These are phyloP conservation scores for Isabelozyma heimii DNA, from an alignment of 805 yeast species.

Conservation along the genomic window DNA sequence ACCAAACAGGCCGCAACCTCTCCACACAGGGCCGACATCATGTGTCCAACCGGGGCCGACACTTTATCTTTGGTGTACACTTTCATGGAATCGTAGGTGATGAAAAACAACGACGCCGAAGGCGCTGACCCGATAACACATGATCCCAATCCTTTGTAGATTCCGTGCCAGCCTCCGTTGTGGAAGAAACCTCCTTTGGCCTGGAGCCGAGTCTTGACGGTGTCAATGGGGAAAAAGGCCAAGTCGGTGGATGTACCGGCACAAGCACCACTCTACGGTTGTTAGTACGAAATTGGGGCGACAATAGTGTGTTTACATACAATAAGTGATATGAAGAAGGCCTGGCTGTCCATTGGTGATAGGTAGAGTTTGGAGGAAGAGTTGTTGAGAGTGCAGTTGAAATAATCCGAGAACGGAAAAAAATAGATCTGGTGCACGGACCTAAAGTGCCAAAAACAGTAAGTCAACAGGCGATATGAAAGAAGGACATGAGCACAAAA, in stretches of 20 bases:
- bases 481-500: too few species aligned
- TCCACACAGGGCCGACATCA: constrained; percentile 85
- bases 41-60: constrained; percentile 47
- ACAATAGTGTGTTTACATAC: constrained; percentile 5
- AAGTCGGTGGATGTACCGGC: constrained; percentile 97
- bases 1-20: constrained; percentile 92
- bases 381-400: neutral
- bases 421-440: neutral
- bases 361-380: too few species aligned
- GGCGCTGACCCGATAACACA: constrained; percentile 96
- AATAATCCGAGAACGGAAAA: neutral
- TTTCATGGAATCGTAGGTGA: constrained; percentile 82
- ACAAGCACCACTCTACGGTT: constrained; percentile 71
- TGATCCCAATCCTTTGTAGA: constrained; percentile 89
- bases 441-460: too few species aligned
- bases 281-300: constrained; percentile 9
- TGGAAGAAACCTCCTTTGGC: constrained; percentile 91
- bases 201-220: constrained; percentile 89
- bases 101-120: constrained; percentile 43
- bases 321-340: constrained; percentile 29
- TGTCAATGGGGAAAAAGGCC: constrained; percentile 94
- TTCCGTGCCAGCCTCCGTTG: constrained; percentile 92
- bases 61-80: constrained; percentile 30
- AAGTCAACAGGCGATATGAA: too few species aligned
- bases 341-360: constrained; percentile 23